phyloP scores from a whole-genome alignment of 495 filamentous ascomycete genomes.

The Echria macrotheca region DNA sequence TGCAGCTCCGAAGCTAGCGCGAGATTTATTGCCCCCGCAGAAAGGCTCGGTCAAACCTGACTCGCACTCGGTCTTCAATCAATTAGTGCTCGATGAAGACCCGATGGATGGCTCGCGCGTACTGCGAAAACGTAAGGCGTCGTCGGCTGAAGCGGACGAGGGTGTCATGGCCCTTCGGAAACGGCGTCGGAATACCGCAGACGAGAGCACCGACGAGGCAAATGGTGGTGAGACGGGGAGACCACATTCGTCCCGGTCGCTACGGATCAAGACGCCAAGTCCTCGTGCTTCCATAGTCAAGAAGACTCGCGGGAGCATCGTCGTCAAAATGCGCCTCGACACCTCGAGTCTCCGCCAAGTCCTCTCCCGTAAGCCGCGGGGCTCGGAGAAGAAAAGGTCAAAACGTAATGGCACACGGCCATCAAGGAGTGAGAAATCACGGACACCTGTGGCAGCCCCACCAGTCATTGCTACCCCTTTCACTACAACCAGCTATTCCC shows the following conservation, averaged over 20 bases:
- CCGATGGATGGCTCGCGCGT: constrained; percentile 80
- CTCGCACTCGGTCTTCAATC: constrained; percentile 80
- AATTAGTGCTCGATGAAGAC: constrained; percentile 73
- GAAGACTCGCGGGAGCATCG: constrained; percentile 31
- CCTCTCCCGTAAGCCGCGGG: constrained; percentile 37
- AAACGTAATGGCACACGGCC: constrained; percentile 12
- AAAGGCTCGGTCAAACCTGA: constrained; percentile 65
- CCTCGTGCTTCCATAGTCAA: constrained; percentile 28
- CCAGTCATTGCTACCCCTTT: constrained; percentile 36
- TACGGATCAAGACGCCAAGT: constrained; percentile 32
- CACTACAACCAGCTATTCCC: constrained; percentile 52
- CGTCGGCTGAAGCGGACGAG: constrained; percentile 44
- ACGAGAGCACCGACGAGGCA: constrained; percentile 27
- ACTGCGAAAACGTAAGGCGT: constrained; percentile 78
- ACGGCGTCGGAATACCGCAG: constrained; percentile 40
- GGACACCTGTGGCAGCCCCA: constrained; percentile 7
- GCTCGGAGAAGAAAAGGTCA: constrained; percentile 41
- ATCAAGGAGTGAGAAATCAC: constrained; percentile 14
- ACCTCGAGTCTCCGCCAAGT: constrained; percentile 55
- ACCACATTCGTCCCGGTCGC: constrained; percentile 34
- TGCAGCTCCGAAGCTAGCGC: constrained; percentile 52
- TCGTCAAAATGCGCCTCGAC: constrained; percentile 53
- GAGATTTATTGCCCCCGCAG: constrained; percentile 72
- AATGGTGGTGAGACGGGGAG: constrained; percentile 28
- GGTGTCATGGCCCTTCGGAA: constrained; percentile 37